Evolutionary conservation across 140 eudicot genomes (phyloP), one percentile per base, ranked within the genome.

Genomic region (Ambrosia hybrid): DNA sequence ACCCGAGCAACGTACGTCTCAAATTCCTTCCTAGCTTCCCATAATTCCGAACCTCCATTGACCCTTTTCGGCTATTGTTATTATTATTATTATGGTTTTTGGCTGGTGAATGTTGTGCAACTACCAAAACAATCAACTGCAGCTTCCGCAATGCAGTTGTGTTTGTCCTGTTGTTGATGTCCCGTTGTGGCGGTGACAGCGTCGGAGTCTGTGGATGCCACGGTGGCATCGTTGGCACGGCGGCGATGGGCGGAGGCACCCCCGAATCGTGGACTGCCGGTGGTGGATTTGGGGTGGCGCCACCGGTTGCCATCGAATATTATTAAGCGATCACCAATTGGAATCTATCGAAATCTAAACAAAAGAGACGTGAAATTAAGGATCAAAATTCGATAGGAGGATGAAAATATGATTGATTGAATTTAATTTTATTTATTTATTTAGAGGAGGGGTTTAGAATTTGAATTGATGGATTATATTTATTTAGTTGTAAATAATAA

Each of bases 161-260:
- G 58, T 5, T 34, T 49, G 61, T 65, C 21, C 1, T 72, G 70
- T 2, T 77, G 34, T 11, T 60, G 68, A 6, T 51, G 76, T 51
- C 63, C 52, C 12, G 60, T 41, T 57, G 52, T 15, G 6, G 45
- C 6, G 45, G 45, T 6, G 52, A 30, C 55, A 30, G 46, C 57
- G 80, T 75, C 74, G 53, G 74, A 56, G 30, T 56, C 74, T 5
- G 69, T 41, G 36, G 72, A 17, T 8, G 80, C 77, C 55, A 65
- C 11, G 36, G 79, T 73, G 33, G 48, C 26, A 59, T 79, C 85
- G 33, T 56, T 67, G 2, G 71, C 81, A 61, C 96, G 95, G 67
- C 97, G 95, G 41, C 96, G 91, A 73, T 85, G 96, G 81, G 87
- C 74, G 36, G 91, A 72, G 9, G 83, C 81, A 6, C 88, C 90